phyloP scores from a whole-genome alignment of 805 yeast species.

The Teunomyces gatunensis region DNA sequence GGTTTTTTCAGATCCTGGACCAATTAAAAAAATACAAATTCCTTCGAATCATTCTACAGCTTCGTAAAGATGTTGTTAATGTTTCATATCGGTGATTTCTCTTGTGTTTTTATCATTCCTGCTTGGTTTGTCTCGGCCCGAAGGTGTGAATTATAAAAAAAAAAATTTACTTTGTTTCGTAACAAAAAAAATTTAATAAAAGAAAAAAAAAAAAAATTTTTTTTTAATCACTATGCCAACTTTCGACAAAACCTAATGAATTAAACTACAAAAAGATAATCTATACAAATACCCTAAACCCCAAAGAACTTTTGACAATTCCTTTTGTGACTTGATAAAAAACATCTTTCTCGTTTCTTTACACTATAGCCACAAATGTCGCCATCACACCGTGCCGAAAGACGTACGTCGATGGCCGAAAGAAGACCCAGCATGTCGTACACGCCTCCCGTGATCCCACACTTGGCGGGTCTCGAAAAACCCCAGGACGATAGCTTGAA shows the following conservation, averaged over 20 bases:
- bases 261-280: not conserved
- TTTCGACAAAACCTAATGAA: conserved; percentile 1
- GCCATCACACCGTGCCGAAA: conserved; percentile 26
- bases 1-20: not conserved
- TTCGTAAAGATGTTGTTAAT: no score
- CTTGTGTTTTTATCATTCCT: not conserved
- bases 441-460: conserved; percentile 56
- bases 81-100: not conserved
- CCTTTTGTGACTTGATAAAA: no score
- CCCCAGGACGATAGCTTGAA: conserved; percentile 67
- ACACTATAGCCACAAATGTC: no score
- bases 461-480: conserved; percentile 73
- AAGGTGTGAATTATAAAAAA: not conserved
- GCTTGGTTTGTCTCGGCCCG: not conserved
- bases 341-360: no score
- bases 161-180: not conserved
- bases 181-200: not conserved
- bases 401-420: conserved; percentile 67
- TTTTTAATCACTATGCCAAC: conserved; percentile 2
- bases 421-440: conserved; percentile 55
- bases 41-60: no score
- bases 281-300: no score
- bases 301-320: no score
- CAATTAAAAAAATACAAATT: not conserved
- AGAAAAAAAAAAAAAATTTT: not conserved